A percentile compares a stretch with the other conserved stretches of the same genome.
phyloP scores from a whole-genome alignment of 352 stramenopile genomes.

The Pythium sukuiense region DNA sequence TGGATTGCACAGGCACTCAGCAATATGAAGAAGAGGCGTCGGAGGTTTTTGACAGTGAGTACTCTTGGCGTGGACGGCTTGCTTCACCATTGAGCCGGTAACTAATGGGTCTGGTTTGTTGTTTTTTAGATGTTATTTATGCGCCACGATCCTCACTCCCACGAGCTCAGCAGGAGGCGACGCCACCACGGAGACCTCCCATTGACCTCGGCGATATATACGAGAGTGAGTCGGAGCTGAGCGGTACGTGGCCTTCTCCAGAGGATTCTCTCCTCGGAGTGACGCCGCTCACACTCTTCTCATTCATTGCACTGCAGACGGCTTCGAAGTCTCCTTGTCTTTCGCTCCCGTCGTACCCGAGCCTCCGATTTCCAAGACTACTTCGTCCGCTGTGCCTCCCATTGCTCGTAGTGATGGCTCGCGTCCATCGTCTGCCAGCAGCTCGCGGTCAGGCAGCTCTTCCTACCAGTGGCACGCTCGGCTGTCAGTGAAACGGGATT shows the following conservation, averaged over 20 bases:
- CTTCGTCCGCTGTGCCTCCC: neutral
- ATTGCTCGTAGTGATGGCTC: neutral
- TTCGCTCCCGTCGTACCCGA: constrained; percentile 1
- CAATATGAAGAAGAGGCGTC: constrained; percentile 54
- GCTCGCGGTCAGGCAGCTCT: constrained; percentile 9
- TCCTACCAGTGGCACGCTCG: constrained; percentile 40
- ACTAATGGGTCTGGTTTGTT: neutral
- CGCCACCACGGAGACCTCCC: neutral
- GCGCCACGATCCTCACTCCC: constrained; percentile 21
- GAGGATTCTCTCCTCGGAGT: no score
- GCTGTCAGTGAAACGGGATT: constrained; percentile 60
- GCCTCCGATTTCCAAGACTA: neutral
- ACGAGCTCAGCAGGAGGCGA: neutral
- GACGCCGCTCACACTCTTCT: neutral
- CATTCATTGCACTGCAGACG: neutral
- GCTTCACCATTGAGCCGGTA: neutral
- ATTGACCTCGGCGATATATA: constrained; percentile 22
- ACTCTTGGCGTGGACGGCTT: neutral
- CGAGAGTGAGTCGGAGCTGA: constrained; percentile 43
- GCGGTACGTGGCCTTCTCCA: constrained; percentile 27
- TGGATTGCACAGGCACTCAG: constrained; percentile 39
- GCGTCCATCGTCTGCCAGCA: constrained; percentile 1
- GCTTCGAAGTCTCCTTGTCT: neutral
- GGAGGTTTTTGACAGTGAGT: constrained; percentile 72
- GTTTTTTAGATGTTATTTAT: constrained; percentile 66